Conservation (phyloP, 331 rosid species). For the Saraca asoca region DNA sequence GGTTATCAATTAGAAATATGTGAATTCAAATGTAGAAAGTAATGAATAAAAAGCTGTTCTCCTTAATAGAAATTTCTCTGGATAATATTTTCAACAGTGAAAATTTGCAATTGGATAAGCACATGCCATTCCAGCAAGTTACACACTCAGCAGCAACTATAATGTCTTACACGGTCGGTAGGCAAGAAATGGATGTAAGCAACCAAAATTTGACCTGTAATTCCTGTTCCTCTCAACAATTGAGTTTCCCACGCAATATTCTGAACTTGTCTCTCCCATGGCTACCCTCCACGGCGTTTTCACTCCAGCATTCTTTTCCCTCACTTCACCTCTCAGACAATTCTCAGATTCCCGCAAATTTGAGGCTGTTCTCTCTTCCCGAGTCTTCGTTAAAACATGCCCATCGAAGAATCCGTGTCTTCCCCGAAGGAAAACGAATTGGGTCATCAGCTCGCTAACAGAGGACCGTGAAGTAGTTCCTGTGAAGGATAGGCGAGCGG, state of each 20-base stretch:
- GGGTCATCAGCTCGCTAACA: slow-evolving; percentile 44
- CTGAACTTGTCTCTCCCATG: slow-evolving; percentile 41
- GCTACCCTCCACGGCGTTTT: slow-evolving; percentile 44
- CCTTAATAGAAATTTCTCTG: too few species aligned
- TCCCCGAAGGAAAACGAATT: slow-evolving; percentile 39
- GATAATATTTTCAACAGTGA: too few species aligned
- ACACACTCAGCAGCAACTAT: too few species aligned
- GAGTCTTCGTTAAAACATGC: slow-evolving; percentile 20
- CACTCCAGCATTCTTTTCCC: slow-evolving; percentile 36
- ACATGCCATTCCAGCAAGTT: too few species aligned
- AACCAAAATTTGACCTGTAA: slow-evolving; percentile 23
- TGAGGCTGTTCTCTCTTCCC: slow-evolving; percentile 27
- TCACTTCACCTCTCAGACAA: slow-evolving; percentile 20
- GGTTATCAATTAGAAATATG: too few species aligned
- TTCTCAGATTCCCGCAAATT: slow-evolving; percentile 32
- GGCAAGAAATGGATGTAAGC: not conserved
- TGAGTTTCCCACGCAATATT: slow-evolving; percentile 14
- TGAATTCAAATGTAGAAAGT: too few species aligned
- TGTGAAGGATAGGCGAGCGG: slow-evolving; percentile 31
- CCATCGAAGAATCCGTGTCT: slow-evolving; percentile 30
- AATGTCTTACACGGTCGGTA: not conserved
- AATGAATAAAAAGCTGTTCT: too few species aligned
- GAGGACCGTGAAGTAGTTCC: slow-evolving; percentile 60
- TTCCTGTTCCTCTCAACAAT: not conserved
- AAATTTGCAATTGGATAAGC: too few species aligned